Conservation (phyloP, 2,329 filamentous ascomycete species). For the Pestalotiopsis sp. region DNA sequence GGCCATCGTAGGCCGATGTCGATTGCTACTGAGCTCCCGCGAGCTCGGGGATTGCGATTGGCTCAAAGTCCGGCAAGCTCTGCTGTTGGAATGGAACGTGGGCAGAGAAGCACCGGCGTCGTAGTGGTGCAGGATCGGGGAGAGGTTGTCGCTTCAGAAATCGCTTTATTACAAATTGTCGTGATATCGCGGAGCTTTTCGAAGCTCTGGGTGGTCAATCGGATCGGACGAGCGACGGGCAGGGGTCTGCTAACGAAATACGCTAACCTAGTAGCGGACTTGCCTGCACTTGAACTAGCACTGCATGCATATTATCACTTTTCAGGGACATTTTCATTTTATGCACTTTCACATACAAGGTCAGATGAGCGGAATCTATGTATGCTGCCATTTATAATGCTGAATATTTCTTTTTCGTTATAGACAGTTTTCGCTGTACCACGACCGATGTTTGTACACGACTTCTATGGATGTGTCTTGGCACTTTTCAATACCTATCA, state of each 20-base stretch:
- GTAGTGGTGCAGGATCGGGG: background rate
- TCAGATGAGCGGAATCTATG: no score
- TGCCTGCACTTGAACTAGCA: no score
- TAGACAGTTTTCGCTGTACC: no score
- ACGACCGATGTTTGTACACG: no score
- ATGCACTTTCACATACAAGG: no score
- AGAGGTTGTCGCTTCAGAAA: background rate
- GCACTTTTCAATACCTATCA: background rate
- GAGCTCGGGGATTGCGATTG: slow-evolving; percentile 14
- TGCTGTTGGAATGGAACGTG: background rate
- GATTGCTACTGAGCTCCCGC: slow-evolving; percentile 41
- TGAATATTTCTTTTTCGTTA: no score
- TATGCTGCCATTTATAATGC: no score
- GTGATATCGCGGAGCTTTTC: slow-evolving; percentile 8
- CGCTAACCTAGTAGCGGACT: background rate
- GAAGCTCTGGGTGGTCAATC: background rate
- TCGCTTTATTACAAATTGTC: background rate
- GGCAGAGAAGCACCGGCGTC: background rate
- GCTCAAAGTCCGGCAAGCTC: background rate
- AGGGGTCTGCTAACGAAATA: background rate
- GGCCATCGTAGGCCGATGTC: slow-evolving; percentile 12
- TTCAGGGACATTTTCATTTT: no score
- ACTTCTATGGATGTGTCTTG: background rate
- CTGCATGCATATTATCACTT: no score
- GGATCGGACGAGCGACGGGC: background rate